Conservation (phyloP, 352 stramenopile genomes). For the Pythium scleroteichum region DNA sequence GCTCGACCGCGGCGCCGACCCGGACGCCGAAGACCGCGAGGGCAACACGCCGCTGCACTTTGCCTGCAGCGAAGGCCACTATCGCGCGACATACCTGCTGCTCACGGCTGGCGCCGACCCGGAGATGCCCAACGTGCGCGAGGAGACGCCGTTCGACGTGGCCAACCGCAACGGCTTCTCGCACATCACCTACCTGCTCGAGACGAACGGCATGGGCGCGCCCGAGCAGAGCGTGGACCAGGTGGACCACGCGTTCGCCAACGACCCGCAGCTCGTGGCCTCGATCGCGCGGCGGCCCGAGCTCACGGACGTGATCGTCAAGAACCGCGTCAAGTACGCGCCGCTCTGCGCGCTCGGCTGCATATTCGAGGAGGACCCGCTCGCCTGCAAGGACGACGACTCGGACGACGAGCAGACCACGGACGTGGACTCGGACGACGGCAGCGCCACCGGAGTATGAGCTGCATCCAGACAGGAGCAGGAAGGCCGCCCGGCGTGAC, state of each 20-base stretch:
- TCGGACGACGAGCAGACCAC: slow-evolving; percentile 26
- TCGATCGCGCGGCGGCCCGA: slow-evolving; percentile 57
- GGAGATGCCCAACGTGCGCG: slow-evolving; percentile 81
- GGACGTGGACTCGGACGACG: slow-evolving; percentile 44
- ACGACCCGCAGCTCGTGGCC: slow-evolving; percentile 65
- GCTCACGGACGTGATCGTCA: slow-evolving; percentile 72
- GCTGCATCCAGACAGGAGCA: too few species aligned
- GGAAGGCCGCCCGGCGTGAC: too few species aligned
- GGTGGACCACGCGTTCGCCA: slow-evolving; percentile 62
- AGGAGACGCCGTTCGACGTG: slow-evolving; percentile 82
- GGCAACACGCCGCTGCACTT: slow-evolving; percentile 86
- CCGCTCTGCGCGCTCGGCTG: slow-evolving; percentile 58
- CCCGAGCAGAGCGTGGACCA: slow-evolving; percentile 52
- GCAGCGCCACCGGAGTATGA: neutral
- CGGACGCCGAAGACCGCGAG: slow-evolving; percentile 71
- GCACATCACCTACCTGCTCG: slow-evolving; percentile 76
- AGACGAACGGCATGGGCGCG: slow-evolving; percentile 72
- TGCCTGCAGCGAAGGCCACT: slow-evolving; percentile 69
- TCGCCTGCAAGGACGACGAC: slow-evolving; percentile 20
- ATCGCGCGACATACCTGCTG: slow-evolving; percentile 75
- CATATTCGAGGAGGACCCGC: slow-evolving; percentile 48
- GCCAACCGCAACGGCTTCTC: slow-evolving; percentile 61
- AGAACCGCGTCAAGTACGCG: slow-evolving; percentile 80
- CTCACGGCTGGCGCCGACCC: slow-evolving; percentile 81
- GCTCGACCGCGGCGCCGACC: slow-evolving; percentile 71